Conservation (phyloP, 2,329 filamentous ascomycete species). For the Tolypocladium pustulatum region DNA sequence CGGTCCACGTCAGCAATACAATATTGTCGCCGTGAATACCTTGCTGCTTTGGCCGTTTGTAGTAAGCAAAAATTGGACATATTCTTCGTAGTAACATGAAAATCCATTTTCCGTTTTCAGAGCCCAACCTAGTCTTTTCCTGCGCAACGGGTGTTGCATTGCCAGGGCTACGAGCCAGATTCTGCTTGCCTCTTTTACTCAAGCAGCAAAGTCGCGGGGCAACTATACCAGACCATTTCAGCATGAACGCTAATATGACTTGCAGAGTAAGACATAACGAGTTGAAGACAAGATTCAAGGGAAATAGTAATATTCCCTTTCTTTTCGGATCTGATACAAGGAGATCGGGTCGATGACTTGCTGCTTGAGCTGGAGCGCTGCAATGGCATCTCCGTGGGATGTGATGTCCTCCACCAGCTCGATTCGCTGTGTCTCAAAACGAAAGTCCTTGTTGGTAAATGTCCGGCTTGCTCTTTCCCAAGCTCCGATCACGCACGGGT, state of each 20-base stretch:
- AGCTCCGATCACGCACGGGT: not conserved
- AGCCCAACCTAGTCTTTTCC: not conserved
- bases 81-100: no score
- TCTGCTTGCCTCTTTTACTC: not conserved
- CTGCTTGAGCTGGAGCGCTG: not conserved
- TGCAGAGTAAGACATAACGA: not conserved
- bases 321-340: not conserved
- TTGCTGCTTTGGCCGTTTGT: not conserved
- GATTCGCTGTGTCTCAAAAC: not conserved
- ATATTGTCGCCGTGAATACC: not conserved
- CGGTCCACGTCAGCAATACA: not conserved
- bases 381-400: not conserved
- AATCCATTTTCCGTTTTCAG: no score
- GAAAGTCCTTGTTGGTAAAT: not conserved
- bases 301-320: not conserved
- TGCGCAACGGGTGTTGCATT: not conserved
- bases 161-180: not conserved
- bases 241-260: not conserved
- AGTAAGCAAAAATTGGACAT: not conserved
- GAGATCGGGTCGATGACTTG: not conserved
- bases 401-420: not conserved
- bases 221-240: not conserved
- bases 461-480: not conserved
- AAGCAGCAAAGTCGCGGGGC: not conserved
- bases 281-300: not conserved